Evolutionary conservation across 2,329 filamentous ascomycete species (phyloP).

Genomic region (Fusarium irregulare): DNA sequence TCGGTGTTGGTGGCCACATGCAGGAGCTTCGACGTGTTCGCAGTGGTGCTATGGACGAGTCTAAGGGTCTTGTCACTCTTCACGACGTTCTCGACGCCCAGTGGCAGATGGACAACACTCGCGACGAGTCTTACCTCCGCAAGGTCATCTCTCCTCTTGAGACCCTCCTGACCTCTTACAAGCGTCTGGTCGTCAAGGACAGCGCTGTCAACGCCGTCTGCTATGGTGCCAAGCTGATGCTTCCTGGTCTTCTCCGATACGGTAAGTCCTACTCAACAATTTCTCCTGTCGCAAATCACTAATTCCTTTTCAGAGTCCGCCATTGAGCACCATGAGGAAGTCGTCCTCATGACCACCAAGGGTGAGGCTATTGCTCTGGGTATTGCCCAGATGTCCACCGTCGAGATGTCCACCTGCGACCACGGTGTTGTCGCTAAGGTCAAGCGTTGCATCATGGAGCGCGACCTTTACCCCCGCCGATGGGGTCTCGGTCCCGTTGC

Average conservation of each 20-base stretch:
- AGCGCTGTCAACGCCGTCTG: constrained; percentile 89
- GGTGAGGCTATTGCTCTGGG: constrained; percentile 97
- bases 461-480: constrained; percentile 94
- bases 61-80: constrained; percentile 87
- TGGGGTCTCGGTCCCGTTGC: constrained; percentile 97
- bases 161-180: constrained; percentile 91
- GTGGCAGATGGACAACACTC: constrained; percentile 94
- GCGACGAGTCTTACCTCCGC: constrained; percentile 92
- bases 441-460: constrained; percentile 99
- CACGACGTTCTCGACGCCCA: constrained; percentile 91
- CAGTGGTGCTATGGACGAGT: constrained; percentile 94
- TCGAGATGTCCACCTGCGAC: constrained; percentile 96
- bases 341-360: constrained; percentile 99
- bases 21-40: constrained; percentile 95
- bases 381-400: constrained; percentile 97
- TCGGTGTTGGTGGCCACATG: constrained; percentile 94
- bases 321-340: constrained; percentile 95
- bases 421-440: constrained; percentile 98
- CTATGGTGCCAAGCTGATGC: constrained; percentile 99
- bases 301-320: constrained; percentile 72
- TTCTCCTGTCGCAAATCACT: constrained; percentile 36
- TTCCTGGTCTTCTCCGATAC: constrained; percentile 93
- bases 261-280: constrained; percentile 63
- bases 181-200: constrained; percentile 96
- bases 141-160: constrained; percentile 93